Base-by-base conservation (phyloP, 805 yeast genomes). In the Pichia occidentalis region DNA sequence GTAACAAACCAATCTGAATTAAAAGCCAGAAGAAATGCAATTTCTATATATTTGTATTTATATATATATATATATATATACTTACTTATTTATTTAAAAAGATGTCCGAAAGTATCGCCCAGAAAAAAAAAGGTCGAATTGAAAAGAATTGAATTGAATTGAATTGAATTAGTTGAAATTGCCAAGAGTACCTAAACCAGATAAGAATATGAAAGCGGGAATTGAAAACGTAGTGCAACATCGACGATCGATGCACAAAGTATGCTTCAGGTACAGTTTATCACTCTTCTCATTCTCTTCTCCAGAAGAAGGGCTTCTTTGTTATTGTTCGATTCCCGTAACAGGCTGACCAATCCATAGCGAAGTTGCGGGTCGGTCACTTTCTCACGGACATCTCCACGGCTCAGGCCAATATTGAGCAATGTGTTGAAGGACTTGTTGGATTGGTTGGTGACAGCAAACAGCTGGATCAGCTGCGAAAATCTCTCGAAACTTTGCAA, bases 381-480 rank as follows among this genome's bases (percentile, higher is more conserved):
- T 29, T 37, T 19, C n/a, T 26, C 14, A 20, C 36, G 7, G 19
- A 37, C 29, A 17, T 32, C 36, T 13, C 13, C 9, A 10, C 19
- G 14, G 3, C 10, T 19, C 16, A 37, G 25, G 3, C 41, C 41
- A 2, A 37, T 9, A 8, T 32, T 22, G 20, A 37, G 28, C 20
- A 37, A 32, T 7, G 29, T 5, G 11, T 32, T 8, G 24, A 37
- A 32, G 3, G 29, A 13, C 14, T 20, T 35, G 11, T n/a, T 35
- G 12, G 39, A 23, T 32, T 40, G 40, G 9, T 34, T 25, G 17
- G 40, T 34, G 11, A 29, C 14, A 8, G 40, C 37, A 35, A 37
- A 32, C 41, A 37, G 32, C 20, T 37, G 32, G 18, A 37, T 32
- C 7, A 37, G 16, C 24, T 37, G 41, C 10, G 41, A 31, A 37